Percentiles rank a stretch among this genome's conserved stretches.
phyloP scores from a whole-genome alignment of 441 rosid species.

The Raphanus hybrid region DNA sequence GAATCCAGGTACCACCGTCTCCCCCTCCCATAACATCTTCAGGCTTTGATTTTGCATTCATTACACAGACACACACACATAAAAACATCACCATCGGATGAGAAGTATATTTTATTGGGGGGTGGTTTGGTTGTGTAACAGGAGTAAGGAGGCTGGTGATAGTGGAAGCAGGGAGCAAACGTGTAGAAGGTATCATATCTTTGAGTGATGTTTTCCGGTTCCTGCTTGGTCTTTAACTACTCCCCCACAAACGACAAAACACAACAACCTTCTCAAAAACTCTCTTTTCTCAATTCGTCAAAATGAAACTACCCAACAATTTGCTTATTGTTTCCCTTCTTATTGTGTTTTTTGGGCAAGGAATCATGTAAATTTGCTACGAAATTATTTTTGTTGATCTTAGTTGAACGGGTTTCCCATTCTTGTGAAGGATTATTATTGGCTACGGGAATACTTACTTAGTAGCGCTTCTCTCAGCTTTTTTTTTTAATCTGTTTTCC shows the following conservation, averaged over 20 bases:
- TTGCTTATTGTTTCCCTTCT: slow-evolving; percentile 12
- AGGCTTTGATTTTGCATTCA: neutral
- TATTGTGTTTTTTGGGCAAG: slow-evolving; percentile 27
- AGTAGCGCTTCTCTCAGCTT: neutral
- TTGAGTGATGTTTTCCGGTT: slow-evolving; percentile 84
- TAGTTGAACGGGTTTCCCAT: slow-evolving; percentile 40
- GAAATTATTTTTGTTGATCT: slow-evolving; percentile 35
- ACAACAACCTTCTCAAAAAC: neutral
- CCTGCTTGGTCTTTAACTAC: slow-evolving; percentile 59
- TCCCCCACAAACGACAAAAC: neutral
- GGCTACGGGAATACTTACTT: slow-evolving; percentile 38
- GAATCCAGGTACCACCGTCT: slow-evolving; percentile 64
- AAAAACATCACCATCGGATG: neutral
- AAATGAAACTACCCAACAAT: slow-evolving; percentile 33
- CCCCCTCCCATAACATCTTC: neutral
- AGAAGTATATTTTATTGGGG: neutral
- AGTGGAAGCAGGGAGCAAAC: slow-evolving; percentile 98
- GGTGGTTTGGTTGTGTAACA: slow-evolving; percentile 32
- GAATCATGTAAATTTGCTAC: slow-evolving; percentile 45
- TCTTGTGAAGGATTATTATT: slow-evolving; percentile 41
- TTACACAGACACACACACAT: neutral
- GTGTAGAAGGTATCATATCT: slow-evolving; percentile 93
- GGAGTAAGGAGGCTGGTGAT: slow-evolving; percentile 89
- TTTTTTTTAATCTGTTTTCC: no score
- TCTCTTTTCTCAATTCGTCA: slow-evolving; percentile 21